These are phyloP conservation scores for Naganishia albida DNA, from an alignment of 1,284 basidiomycete genomes.

Conservation along the genomic window DNA sequence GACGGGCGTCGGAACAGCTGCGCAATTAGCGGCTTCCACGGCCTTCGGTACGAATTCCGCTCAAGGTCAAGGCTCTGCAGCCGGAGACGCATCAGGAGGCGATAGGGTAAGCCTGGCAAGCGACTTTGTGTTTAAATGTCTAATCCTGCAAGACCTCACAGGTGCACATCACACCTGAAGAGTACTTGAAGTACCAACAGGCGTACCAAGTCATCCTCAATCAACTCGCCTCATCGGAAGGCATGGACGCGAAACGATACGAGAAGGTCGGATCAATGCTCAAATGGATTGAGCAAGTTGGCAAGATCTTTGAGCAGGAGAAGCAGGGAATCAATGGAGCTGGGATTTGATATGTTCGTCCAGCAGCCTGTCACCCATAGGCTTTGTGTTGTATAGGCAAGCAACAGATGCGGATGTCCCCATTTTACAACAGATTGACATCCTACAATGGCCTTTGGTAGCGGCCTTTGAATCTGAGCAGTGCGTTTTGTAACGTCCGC, in stretches of 20 bases:
- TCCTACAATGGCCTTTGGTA: no score
- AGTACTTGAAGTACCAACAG: slow-evolving; percentile 20
- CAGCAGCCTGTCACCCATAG: no score
- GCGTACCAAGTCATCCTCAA: slow-evolving; percentile 23
- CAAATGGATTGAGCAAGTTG: slow-evolving; percentile 26
- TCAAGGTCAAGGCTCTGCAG: neutral
- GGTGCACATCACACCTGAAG: slow-evolving; percentile 27
- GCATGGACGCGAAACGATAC: slow-evolving; percentile 23
- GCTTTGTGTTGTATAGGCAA: no score
- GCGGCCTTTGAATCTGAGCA: no score
- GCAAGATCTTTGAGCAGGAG: slow-evolving; percentile 24
- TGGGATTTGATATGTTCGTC: no score
- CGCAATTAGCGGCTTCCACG: neutral
- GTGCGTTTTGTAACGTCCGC: neutral
- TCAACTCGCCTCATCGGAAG: slow-evolving; percentile 7
- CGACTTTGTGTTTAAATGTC: neutral
- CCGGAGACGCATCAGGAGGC: neutral
- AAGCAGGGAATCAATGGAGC: neutral
- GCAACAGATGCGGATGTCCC: no score
- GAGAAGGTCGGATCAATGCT: slow-evolving; percentile 27
- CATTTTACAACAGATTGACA: no score
- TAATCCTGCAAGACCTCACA: neutral
- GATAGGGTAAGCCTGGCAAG: neutral
- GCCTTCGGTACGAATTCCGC: neutral
- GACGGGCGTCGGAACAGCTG: neutral